These are phyloP conservation scores for Agroathelia rolfsii DNA, from an alignment of 1,284 basidiomycete species.

Conservation along the genomic window DNA sequence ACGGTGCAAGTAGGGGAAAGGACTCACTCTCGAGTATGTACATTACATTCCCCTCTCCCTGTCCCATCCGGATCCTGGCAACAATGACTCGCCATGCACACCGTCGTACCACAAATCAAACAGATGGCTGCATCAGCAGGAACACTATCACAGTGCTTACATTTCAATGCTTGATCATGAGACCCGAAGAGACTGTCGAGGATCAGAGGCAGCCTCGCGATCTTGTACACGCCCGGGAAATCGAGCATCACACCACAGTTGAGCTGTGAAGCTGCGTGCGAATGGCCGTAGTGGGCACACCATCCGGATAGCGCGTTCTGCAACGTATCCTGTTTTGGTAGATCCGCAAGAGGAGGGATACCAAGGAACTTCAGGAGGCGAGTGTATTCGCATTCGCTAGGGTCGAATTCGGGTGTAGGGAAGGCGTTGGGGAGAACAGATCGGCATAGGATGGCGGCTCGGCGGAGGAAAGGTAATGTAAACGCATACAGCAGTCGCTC, in stretches of 20 bases:
- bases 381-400: slow-evolving; percentile 60
- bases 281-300: slow-evolving; percentile 75
- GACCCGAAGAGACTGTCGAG: slow-evolving; percentile 79
- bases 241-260: slow-evolving; percentile 74
- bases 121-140: slow-evolving; percentile 89
- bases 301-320: slow-evolving; percentile 75
- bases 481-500: slow-evolving; percentile 85
- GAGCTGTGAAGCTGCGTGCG: slow-evolving; percentile 60
- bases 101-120: slow-evolving; percentile 79
- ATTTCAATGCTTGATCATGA: slow-evolving; percentile 61
- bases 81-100: slow-evolving; percentile 91
- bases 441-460: slow-evolving; percentile 79
- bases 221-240: slow-evolving; percentile 78
- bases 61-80: slow-evolving; percentile 67
- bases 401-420: slow-evolving; percentile 31
- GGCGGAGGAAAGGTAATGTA: slow-evolving; percentile 87
- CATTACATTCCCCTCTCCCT: slow-evolving; percentile 84
- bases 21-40: slow-evolving; percentile 87
- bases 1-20: slow-evolving; percentile 7
- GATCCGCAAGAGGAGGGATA: slow-evolving; percentile 68
- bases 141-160: slow-evolving; percentile 69
- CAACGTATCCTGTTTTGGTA: slow-evolving; percentile 73
- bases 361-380: slow-evolving; percentile 68
- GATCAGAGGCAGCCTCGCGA: slow-evolving; percentile 72
- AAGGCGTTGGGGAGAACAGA: slow-evolving; percentile 62